A percentile compares a stretch with the other conserved stretches of the same genome.
Conservation (phyloP, 73 alveolate species). For the Tetrahymena borealis region DNA sequence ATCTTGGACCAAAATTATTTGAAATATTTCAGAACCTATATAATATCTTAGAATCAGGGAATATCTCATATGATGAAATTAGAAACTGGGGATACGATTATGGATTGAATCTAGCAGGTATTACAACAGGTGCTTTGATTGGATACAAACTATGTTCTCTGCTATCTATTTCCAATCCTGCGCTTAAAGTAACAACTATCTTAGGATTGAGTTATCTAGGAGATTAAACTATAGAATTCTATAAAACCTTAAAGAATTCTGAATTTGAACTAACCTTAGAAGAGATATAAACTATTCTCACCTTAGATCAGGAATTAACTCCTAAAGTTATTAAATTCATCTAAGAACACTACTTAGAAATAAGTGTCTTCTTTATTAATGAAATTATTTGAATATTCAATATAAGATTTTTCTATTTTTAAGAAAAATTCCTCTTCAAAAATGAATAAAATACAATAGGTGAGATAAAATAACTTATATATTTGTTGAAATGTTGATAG, state of each 20-base stretch:
- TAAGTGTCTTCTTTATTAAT: background rate
- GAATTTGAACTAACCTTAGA: background rate
- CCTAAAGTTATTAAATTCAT: background rate
- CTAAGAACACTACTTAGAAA: background rate
- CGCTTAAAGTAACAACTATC: background rate
- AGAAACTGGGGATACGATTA: background rate
- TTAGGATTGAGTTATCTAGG: background rate
- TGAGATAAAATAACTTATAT: too few relatives aligned
- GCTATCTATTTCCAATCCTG: background rate
- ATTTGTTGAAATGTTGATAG: too few relatives aligned
- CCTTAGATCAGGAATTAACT: background rate
- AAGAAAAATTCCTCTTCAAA: background rate
- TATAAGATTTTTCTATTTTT: too few relatives aligned
- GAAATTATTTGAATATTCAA: background rate
- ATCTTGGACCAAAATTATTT: background rate
- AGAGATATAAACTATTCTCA: background rate
- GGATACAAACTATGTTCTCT: background rate
- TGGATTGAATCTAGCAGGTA: background rate
- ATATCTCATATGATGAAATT: background rate
- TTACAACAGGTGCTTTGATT: background rate
- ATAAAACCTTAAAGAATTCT: background rate
- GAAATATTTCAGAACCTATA: background rate
- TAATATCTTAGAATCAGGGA: background rate
- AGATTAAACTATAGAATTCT: background rate
- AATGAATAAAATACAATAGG: too few relatives aligned